Conservation (phyloP, 2,329 filamentous ascomycete genomes). For the Seiridium cupressi region DNA sequence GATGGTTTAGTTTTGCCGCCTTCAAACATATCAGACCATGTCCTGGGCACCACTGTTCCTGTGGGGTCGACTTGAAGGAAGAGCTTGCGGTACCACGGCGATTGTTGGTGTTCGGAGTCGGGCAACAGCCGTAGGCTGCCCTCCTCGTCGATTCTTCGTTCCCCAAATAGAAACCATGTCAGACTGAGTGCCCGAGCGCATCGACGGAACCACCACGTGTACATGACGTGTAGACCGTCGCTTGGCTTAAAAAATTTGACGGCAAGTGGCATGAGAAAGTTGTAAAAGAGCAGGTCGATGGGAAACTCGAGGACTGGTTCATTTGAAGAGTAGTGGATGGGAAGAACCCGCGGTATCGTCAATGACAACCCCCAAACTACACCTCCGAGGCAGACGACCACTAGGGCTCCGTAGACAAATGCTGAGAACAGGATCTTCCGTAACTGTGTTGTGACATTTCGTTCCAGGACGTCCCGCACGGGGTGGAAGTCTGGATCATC, state of each 20-base stretch:
- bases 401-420: slow-evolving; percentile 89
- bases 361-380: slow-evolving; percentile 89
- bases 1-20: slow-evolving; percentile 44
- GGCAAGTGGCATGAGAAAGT: slow-evolving; percentile 88
- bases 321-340: slow-evolving; percentile 90
- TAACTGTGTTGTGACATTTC: slow-evolving; percentile 87
- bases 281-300: slow-evolving; percentile 92
- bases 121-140: slow-evolving; percentile 55
- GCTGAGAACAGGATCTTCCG: slow-evolving; percentile 96
- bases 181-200: slow-evolving; percentile 79
- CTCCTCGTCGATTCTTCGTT: slow-evolving; percentile 79
- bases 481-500: slow-evolving; percentile 98
- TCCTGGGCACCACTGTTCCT: slow-evolving; percentile 48
- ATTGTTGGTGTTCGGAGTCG: slow-evolving; percentile 26
- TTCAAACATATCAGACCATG: slow-evolving; percentile 56
- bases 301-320: slow-evolving; percentile 94
- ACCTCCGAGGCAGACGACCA: slow-evolving; percentile 89
- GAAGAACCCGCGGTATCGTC: slow-evolving; percentile 69
- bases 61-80: slow-evolving; percentile 44
- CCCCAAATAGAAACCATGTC: slow-evolving; percentile 90
- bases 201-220: slow-evolving; percentile 92
- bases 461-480: slow-evolving; percentile 91
- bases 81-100: slow-evolving; percentile 38
- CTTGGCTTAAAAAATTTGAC: slow-evolving; percentile 83
- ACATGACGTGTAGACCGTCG: slow-evolving; percentile 79